Conservation (phyloP, 176 grass and related monocot species). For the Ampelocalamus luodianensis region DNA sequence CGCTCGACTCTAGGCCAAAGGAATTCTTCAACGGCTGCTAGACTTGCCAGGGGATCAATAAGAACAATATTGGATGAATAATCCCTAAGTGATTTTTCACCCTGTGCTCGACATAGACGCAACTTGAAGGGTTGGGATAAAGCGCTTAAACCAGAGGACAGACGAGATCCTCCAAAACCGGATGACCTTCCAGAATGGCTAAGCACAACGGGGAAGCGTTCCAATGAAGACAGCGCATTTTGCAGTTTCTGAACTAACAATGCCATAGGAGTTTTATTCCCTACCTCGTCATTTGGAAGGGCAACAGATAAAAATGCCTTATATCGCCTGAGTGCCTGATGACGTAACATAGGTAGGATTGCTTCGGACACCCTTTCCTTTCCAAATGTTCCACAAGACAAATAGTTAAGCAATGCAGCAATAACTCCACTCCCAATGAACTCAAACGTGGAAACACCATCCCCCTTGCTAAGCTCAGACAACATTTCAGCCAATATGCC, state of each 20-base stretch:
- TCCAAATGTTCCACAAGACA: slow-evolving; percentile 81
- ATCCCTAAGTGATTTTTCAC: slow-evolving; percentile 82
- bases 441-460: slow-evolving; percentile 93
- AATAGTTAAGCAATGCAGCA: slow-evolving; percentile 69
- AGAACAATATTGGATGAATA: slow-evolving; percentile 95
- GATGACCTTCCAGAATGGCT: slow-evolving; percentile 75
- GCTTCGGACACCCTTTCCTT: slow-evolving; percentile 68
- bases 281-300: slow-evolving; percentile 56
- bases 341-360: slow-evolving; percentile 65
- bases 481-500: slow-evolving; percentile 63
- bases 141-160: slow-evolving; percentile 63
- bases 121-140: slow-evolving; percentile 82
- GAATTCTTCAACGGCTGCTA: slow-evolving; percentile 85
- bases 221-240: slow-evolving; percentile 74
- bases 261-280: slow-evolving; percentile 61
- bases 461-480: slow-evolving; percentile 72
- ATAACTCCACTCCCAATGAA: slow-evolving; percentile 88
- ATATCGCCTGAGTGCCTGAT: slow-evolving; percentile 70
- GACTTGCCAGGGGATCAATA: slow-evolving; percentile 82
- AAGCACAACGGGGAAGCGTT: slow-evolving; percentile 78
- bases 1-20: slow-evolving; percentile 85
- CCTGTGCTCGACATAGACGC: slow-evolving; percentile 74
- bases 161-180: slow-evolving; percentile 53
- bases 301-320: slow-evolving; percentile 70
- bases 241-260: slow-evolving; percentile 84